Evolutionary conservation across 108 stramenopile species (phyloP).

Genomic region (Nitzschia sp.): DNA sequence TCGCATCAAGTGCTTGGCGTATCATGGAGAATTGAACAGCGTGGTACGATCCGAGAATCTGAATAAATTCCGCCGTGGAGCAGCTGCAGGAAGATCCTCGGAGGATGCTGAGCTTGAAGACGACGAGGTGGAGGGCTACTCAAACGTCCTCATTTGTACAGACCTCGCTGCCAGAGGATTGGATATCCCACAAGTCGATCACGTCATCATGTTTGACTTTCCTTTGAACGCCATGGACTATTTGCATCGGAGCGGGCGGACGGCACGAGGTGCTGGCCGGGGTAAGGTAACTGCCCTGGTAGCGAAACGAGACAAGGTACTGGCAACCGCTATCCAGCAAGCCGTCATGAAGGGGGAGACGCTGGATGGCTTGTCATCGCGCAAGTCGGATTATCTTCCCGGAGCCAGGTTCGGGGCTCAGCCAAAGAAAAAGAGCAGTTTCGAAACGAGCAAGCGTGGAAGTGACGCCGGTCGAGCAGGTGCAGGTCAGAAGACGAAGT

Average conservation of each 20-base stretch:
- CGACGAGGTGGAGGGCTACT: neutral
- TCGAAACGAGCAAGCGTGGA: neutral
- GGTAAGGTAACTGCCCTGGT: conserved; percentile 87
- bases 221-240: conserved; percentile 86
- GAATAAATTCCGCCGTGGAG: conserved; percentile 41
- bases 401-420: conserved; percentile 40
- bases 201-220: conserved; percentile 93
- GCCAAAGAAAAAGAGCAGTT: neutral
- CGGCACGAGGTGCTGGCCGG: conserved; percentile 76
- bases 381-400: conserved; percentile 81
- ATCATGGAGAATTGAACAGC: conserved; percentile 85
- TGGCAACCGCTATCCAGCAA: conserved; percentile 82
- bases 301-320: conserved; percentile 81
- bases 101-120: conserved; percentile 30
- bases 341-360: conserved; percentile 80
- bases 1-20: conserved; percentile 59
- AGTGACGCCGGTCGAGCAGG: neutral
- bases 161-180: conserved; percentile 89
- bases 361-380: conserved; percentile 74
- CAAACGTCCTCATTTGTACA: conserved; percentile 75
- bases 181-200: conserved; percentile 88
- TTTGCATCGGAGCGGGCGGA: conserved; percentile 89
- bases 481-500: neutral
- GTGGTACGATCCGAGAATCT: conserved; percentile 57
- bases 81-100: conserved; percentile 20